These are phyloP conservation scores for Ustilago trichophora DNA, from an alignment of 1,284 basidiomycete species.

Conservation along the genomic window DNA sequence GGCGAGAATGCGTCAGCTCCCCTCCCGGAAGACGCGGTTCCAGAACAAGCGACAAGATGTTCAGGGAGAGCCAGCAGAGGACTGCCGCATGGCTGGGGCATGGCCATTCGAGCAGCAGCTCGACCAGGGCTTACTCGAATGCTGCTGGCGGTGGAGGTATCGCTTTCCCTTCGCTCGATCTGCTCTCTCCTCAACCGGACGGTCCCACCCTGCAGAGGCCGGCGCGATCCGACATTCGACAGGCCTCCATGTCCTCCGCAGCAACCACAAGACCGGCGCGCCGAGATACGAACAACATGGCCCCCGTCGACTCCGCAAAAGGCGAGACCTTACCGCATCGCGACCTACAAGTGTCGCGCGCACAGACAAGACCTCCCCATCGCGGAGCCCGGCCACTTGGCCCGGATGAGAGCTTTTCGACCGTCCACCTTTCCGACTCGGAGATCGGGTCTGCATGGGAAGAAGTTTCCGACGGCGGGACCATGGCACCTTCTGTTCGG, in stretches of 20 bases:
- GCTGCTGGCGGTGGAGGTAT: conserved; percentile 10
- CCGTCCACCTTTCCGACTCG: conserved; percentile 34
- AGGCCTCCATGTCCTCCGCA: conserved; percentile 33
- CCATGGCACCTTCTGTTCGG: conserved; percentile 29
- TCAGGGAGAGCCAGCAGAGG: conserved; percentile 23
- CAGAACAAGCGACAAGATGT: conserved; percentile 7
- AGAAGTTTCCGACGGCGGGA: conserved; percentile 50
- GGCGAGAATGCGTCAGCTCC: background rate
- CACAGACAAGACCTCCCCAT: background rate
- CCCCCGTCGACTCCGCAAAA: background rate
- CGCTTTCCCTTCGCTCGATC: conserved; percentile 41
- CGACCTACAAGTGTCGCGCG: background rate
- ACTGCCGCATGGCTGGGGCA: conserved; percentile 40
- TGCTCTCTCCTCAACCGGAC: conserved; percentile 17
- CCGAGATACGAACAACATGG: background rate
- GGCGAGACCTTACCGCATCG: conserved; percentile 11
- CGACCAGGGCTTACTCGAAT: conserved; percentile 1
- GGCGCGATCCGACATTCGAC: conserved; percentile 22
- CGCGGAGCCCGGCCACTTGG: conserved; percentile 13
- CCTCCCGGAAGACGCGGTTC: background rate
- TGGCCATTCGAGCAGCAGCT: background rate
- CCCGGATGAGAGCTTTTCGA: conserved; percentile 39
- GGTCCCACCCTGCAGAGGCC: conserved; percentile 15
- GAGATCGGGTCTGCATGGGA: conserved; percentile 45
- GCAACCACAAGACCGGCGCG: conserved; percentile 23